Percentiles rank a stretch among this genome's conserved stretches.
These are phyloP conservation scores for Gossypium lobatum DNA, from an alignment of 441 rosid species.

Conservation along the genomic window DNA sequence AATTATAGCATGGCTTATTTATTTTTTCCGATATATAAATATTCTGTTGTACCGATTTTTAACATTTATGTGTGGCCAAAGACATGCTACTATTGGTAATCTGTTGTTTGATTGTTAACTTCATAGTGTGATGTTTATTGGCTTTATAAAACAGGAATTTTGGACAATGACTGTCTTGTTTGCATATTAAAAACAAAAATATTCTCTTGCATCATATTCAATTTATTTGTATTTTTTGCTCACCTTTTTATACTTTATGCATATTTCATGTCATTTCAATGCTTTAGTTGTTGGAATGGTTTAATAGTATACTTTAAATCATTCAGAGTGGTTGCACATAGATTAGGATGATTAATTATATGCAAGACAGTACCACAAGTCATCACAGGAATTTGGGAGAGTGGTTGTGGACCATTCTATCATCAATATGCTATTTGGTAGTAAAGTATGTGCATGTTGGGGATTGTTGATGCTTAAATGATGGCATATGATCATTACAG, in stretches of 20 bases:
- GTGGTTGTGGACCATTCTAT: neutral
- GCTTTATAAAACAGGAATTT: neutral
- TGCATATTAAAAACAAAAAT: neutral
- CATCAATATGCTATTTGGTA: neutral
- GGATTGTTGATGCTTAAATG: neutral
- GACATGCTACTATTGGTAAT: neutral
- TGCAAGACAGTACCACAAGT: neutral
- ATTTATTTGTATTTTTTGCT: neutral
- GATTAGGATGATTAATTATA: neutral
- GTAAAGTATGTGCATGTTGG: neutral
- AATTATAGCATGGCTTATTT: neutral
- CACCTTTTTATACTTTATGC: neutral
- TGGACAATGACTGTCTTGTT: neutral
- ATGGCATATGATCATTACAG: neutral
- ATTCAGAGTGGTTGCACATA: neutral
- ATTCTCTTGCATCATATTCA: neutral
- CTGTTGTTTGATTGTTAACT: neutral
- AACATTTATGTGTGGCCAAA: neutral
- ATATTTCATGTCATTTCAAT: neutral
- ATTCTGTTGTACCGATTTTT: neutral
- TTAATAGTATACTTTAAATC: neutral
- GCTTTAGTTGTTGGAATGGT: neutral
- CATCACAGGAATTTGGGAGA: slow-evolving; percentile 4
- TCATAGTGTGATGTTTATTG: neutral
- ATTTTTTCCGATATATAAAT: neutral